Conservation (phyloP, 2,329 filamentous ascomycete genomes). For the Colletotrichum cereale region DNA sequence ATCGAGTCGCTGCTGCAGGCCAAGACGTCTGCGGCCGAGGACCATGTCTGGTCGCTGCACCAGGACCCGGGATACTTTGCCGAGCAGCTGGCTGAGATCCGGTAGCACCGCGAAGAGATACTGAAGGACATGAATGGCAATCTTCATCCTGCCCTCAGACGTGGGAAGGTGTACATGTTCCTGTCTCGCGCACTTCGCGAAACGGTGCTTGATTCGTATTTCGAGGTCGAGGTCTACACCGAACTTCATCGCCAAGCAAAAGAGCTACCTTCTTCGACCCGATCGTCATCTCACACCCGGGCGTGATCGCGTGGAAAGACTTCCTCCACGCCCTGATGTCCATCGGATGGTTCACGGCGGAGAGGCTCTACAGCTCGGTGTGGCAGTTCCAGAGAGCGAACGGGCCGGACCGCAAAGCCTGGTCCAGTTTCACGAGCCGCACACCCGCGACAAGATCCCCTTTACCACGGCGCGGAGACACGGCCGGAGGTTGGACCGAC, state of each 20-base stretch:
- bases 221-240: neutral
- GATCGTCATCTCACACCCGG: conserved; percentile 51
- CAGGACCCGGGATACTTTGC: neutral
- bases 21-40: too few species aligned
- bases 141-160: neutral
- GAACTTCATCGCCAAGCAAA: neutral
- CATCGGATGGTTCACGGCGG: conserved; percentile 59
- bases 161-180: neutral
- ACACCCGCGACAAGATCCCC: neutral
- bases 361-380: conserved; percentile 71
- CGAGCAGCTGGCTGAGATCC: neutral
- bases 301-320: conserved; percentile 65
- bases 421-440: neutral
- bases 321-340: conserved; percentile 65
- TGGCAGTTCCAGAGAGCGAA: conserved; percentile 66
- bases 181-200: neutral
- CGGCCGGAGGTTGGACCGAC: neutral
- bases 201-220: neutral
- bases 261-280: conserved; percentile 55
- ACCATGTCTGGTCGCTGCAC: neutral
- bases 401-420: neutral
- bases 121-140: neutral
- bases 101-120: neutral
- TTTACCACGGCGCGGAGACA: neutral
- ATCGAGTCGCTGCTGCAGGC: neutral